Evolutionary conservation across 306 rosid species (phyloP).

Genomic region (Gastrolobium bilobum): DNA sequence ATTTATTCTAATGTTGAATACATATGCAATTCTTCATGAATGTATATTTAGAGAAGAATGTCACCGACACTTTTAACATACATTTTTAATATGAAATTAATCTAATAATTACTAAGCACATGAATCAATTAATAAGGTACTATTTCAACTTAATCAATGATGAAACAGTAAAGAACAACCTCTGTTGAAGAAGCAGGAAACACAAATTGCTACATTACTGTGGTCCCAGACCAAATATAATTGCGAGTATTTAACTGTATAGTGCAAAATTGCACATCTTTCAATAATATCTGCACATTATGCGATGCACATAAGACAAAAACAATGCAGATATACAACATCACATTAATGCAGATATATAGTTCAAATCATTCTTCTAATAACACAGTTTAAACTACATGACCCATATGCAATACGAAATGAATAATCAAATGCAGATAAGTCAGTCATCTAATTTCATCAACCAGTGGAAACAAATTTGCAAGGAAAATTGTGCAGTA

Average conservation of each 20-base stretch:
- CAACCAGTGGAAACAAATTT: conserved; percentile 1
- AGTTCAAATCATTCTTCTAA: no score
- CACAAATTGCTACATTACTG: background rate
- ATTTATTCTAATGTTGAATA: background rate
- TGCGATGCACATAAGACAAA: conserved; percentile 12
- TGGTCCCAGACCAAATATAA: background rate
- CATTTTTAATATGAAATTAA: no score
- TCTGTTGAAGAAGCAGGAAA: no score
- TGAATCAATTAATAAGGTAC: no score
- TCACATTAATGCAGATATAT: no score
- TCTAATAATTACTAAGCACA: no score
- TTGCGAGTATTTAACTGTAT: background rate
- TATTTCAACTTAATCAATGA: no score
- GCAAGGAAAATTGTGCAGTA: background rate
- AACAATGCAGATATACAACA: background rate
- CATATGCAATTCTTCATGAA: background rate
- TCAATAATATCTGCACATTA: background rate
- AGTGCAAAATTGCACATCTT: background rate
- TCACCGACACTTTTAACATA: no score
- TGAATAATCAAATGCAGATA: background rate
- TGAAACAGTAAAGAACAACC: no score
- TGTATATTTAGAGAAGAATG: no score
- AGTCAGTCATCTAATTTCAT: conserved; percentile 31
- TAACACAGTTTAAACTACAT: background rate
- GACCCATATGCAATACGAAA: background rate